Evolutionary conservation across 1,284 basidiomycete genomes (phyloP), one percentile per base, ranked within the genome.

Genomic region (Pascua guehoae): DNA sequence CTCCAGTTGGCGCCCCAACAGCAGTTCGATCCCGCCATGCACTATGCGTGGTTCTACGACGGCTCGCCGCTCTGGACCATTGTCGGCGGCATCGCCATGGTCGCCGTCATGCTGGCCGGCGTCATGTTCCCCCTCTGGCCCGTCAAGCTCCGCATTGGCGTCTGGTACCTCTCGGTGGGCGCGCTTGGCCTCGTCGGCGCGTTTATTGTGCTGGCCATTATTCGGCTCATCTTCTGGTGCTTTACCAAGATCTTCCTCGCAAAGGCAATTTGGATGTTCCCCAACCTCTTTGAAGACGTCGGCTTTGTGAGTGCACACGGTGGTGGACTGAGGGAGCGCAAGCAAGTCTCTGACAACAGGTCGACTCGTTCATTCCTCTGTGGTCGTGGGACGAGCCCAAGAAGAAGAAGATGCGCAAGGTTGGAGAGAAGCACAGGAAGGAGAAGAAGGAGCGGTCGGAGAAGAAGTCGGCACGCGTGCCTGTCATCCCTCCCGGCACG

Each of bases 91-190:
- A 80, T 89, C 18, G 86, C 86, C 39, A 94, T 99, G 90, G 92
- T 98, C 54, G 85, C 83, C 38, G 81, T 97, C 70, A 92, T 98
- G 82, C 86, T 99, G 46, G 94, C 89, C 1, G 94, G 90, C 2
- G 95, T 98, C 72, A 97, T 99, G 92, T 99, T 98, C 84, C 95
- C 95, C 1, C 84, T 98, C 14, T 98, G 96, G 95, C 95, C 95
- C 2, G 85, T 87, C 46, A 86, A 85, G 66, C 86, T 98, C 83
- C 83, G 95, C n/a, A 81, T 95, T 44, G 95, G 95, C 42, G 95
- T 96, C 52, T 98, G 91, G 88, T 98, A 98, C 76, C 81, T 98
- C 64, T 89, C 87, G 63, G 87, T 98, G 57, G 89, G 79, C 41
- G 87, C 93, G 68, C 82, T 99, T 36, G 90, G 90, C 32, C 81